Percentiles rank a stretch among this genome's conserved stretches.
phyloP scores from a whole-genome alignment of 345 rosid species.

The Gossypioides kirkii region DNA sequence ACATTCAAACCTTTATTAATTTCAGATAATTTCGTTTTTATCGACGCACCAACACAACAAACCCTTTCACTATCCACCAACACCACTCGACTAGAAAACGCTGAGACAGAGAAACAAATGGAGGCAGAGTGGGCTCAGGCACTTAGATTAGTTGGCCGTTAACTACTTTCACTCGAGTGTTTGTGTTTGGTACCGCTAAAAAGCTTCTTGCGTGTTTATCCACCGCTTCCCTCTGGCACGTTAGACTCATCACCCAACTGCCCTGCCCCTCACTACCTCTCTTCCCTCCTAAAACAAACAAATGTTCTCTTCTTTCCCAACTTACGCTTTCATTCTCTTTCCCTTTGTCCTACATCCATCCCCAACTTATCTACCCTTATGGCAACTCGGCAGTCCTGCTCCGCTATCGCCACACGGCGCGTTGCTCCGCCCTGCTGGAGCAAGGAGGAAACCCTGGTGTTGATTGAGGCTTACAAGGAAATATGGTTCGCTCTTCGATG shows the following conservation, averaged over 20 bases:
- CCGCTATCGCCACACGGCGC: slow-evolving; percentile 27
- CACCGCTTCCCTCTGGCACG: slow-evolving; percentile 24
- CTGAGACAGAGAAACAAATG: no score
- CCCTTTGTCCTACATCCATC: not conserved
- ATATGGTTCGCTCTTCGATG: slow-evolving; percentile 65
- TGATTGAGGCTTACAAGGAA: slow-evolving; percentile 55
- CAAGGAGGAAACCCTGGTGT: slow-evolving; percentile 50
- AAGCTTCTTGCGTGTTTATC: not conserved
- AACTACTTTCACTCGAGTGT: not conserved
- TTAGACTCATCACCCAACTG: slow-evolving; percentile 12
- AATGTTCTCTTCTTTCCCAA: slow-evolving; percentile 1
- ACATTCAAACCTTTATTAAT: no score
- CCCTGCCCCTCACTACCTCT: slow-evolving; percentile 19
- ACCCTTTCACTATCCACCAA: no score
- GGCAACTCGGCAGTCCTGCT: slow-evolving; percentile 17
- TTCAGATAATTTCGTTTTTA: no score
- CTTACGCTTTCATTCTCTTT: slow-evolving; percentile 11
- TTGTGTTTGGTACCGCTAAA: slow-evolving; percentile 3
- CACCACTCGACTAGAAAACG: no score
- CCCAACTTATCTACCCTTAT: slow-evolving; percentile 9
- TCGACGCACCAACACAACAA: no score
- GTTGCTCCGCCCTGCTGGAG: slow-evolving; percentile 81
- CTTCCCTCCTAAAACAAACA: slow-evolving; percentile 6
- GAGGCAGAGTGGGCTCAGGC: not conserved
- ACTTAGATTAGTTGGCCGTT: not conserved